Evolutionary conservation across 140 eudicot genomes (phyloP).

Genomic region (Anethum foeniculum): DNA sequence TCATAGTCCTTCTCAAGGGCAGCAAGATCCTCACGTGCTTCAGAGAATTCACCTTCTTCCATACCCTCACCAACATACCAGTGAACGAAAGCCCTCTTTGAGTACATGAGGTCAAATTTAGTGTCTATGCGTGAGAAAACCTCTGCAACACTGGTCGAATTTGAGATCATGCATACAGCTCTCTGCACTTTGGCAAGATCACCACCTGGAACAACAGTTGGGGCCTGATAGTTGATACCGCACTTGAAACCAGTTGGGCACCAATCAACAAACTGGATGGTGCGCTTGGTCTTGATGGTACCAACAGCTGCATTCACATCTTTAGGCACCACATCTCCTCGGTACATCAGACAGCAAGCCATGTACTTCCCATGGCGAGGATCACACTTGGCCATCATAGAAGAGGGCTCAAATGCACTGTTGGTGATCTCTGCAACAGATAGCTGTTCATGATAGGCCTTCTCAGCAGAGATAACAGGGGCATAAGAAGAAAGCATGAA

Average conservation of each 20-base stretch:
- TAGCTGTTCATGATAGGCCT: constrained; percentile 20
- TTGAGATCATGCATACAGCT: constrained; percentile 22
- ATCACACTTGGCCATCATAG: constrained; percentile 23
- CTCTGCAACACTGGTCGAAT: constrained; percentile 21
- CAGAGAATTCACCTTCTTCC: constrained; percentile 20
- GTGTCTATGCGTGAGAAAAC: constrained; percentile 16
- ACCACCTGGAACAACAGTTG: constrained; percentile 19
- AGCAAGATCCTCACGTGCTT: constrained; percentile 22
- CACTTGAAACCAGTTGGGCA: constrained; percentile 24
- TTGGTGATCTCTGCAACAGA: constrained; percentile 22
- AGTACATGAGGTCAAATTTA: constrained; percentile 19
- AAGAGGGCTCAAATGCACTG: constrained; percentile 20
- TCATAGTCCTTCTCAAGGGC: constrained; percentile 22
- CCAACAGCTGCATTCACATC: constrained; percentile 21
- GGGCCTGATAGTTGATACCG: constrained; percentile 22
- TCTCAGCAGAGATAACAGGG: constrained; percentile 23
- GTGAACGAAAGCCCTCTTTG: constrained; percentile 22
- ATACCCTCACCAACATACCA: constrained; percentile 22
- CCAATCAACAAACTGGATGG: constrained; percentile 24
- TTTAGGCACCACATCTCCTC: constrained; percentile 19
- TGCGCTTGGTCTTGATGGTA: constrained; percentile 20
- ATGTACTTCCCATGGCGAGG: constrained; percentile 22
- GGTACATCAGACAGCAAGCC: constrained; percentile 22
- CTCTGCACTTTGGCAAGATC: constrained; percentile 21
- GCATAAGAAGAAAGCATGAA: constrained; percentile 23